Conservation (phyloP, 331 rosid species). For the Malus hybrid region DNA sequence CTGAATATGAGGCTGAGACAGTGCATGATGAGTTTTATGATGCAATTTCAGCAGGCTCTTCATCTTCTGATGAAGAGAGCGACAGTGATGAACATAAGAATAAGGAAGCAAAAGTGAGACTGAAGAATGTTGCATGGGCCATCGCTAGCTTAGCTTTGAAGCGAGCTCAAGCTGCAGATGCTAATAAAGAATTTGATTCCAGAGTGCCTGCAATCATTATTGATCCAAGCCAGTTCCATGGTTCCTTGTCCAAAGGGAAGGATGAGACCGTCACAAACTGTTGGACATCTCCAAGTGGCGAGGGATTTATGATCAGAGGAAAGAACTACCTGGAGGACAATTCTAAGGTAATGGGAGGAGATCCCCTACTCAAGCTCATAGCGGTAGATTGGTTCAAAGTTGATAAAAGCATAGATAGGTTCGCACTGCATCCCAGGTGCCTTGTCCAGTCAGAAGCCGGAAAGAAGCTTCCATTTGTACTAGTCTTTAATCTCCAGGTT, state of each 20-base stretch:
- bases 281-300: slow-evolving; percentile 81
- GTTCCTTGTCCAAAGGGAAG: slow-evolving; percentile 63
- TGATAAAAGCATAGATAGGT: slow-evolving; percentile 36
- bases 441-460: slow-evolving; percentile 87
- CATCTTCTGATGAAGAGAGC: slow-evolving; percentile 52
- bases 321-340: slow-evolving; percentile 77
- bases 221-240: slow-evolving; percentile 47
- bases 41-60: slow-evolving; percentile 68
- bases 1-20: slow-evolving; percentile 46
- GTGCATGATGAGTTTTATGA: slow-evolving; percentile 79
- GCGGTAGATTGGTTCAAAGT: slow-evolving; percentile 96
- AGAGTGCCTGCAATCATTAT: slow-evolving; percentile 35
- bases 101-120: slow-evolving; percentile 51
- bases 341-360: slow-evolving; percentile 86
- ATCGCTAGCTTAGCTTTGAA: slow-evolving; percentile 37
- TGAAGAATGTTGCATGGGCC: slow-evolving; percentile 22
- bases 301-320: slow-evolving; percentile 90
- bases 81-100: slow-evolving; percentile 31
- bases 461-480: slow-evolving; percentile 79
- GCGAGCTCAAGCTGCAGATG: slow-evolving; percentile 49
- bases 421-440: slow-evolving; percentile 67
- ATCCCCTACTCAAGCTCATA: slow-evolving; percentile 83
- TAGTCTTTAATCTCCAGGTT: slow-evolving; percentile 90
- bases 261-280: slow-evolving; percentile 67
- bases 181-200: slow-evolving; percentile 52